Conservation (phyloP, 2,329 filamentous ascomycete species). For the Trichophaea hybrida region DNA sequence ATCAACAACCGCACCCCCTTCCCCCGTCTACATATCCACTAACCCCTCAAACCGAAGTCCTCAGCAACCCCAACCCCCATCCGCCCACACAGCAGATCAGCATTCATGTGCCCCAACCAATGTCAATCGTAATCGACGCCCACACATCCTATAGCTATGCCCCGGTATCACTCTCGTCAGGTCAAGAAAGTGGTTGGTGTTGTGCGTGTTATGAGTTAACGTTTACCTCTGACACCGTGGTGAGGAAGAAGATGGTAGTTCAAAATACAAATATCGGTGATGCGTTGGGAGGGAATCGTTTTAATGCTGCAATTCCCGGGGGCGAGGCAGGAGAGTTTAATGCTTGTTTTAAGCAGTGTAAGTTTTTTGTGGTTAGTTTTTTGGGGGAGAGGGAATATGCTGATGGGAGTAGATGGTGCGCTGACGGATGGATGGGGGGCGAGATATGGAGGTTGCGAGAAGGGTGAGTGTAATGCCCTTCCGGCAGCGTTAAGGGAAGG, state of each 20-base stretch:
- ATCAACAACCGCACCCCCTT: constrained; percentile 7
- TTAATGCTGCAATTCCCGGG: constrained; percentile 43
- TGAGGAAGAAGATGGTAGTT: constrained; percentile 49
- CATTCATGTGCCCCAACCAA: neutral
- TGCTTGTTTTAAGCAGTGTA: constrained; percentile 31
- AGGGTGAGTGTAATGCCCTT: constrained; percentile 41
- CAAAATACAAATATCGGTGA: constrained; percentile 50
- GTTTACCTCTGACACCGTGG: constrained; percentile 37
- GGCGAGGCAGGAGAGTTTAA: constrained; percentile 44
- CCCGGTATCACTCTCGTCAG: constrained; percentile 29
- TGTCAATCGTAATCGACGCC: neutral
- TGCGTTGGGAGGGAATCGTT: constrained; percentile 44
- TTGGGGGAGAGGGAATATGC: neutral
- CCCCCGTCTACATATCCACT: neutral
- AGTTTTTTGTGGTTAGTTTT: neutral
- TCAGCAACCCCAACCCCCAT: constrained; percentile 32
- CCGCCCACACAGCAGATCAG: constrained; percentile 34
- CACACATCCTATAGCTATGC: neutral
- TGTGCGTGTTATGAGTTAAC: constrained; percentile 51
- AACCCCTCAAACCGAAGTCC: neutral
- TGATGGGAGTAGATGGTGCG: constrained; percentile 34
- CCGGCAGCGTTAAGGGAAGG: constrained; percentile 42
- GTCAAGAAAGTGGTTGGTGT: constrained; percentile 48
- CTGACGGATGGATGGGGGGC: constrained; percentile 40
- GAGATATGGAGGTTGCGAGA: constrained; percentile 43